Conservation (phyloP, 805 yeast species). For the Candida xiaguanensis region DNA sequence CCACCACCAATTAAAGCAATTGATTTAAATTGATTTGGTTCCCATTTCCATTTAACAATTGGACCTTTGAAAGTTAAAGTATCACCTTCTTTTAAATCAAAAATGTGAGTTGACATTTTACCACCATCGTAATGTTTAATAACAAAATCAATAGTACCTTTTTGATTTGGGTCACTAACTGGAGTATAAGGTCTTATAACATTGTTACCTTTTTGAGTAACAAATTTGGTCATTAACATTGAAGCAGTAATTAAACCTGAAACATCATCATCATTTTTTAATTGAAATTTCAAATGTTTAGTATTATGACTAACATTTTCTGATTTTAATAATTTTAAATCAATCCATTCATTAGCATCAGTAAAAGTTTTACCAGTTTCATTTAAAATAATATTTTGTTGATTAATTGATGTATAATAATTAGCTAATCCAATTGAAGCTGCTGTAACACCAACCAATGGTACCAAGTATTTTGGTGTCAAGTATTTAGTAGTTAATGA, state of each 20-base stretch:
- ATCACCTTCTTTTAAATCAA: slow-evolving; percentile 69
- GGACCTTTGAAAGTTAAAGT: slow-evolving; percentile 93
- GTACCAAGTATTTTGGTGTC: slow-evolving; percentile 24
- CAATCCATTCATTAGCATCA: slow-evolving; percentile 62
- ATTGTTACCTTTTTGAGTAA: slow-evolving; percentile 77
- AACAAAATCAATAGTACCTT: slow-evolving; percentile 75
- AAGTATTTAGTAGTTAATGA: slow-evolving; percentile 16
- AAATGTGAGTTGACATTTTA: slow-evolving; percentile 74
- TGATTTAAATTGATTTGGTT: slow-evolving; percentile 75
- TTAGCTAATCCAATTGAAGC: slow-evolving; percentile 33
- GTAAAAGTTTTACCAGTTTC: slow-evolving; percentile 47
- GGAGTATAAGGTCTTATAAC: slow-evolving; percentile 94
- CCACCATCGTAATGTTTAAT: slow-evolving; percentile 85
- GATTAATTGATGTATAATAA: slow-evolving; percentile 19
- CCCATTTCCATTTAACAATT: slow-evolving; percentile 85
- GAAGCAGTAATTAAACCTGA: slow-evolving; percentile 82
- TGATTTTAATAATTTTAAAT: slow-evolving; percentile 52
- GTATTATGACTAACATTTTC: slow-evolving; percentile 58
- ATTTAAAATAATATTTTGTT: slow-evolving; percentile 20
- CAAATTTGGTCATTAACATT: slow-evolving; percentile 74
- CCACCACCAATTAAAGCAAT: slow-evolving; percentile 93
- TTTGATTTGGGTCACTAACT: slow-evolving; percentile 59
- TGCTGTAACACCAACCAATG: slow-evolving; percentile 26
- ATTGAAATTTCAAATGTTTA: slow-evolving; percentile 65
- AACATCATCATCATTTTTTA: slow-evolving; percentile 61